Evolutionary conservation across 306 rosid species (phyloP).

Genomic region (Lagenaria siceraria): DNA sequence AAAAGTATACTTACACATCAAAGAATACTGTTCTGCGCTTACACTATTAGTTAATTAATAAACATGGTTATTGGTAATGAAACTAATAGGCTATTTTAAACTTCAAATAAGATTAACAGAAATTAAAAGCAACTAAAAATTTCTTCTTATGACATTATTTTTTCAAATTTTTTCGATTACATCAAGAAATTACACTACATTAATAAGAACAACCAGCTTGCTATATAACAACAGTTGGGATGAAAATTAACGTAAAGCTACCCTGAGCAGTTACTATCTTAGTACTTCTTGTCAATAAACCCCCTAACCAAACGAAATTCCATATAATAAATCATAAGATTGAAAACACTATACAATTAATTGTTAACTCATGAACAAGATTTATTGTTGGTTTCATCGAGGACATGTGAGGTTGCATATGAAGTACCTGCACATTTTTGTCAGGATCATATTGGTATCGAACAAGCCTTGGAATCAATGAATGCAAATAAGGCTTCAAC

Average conservation of each 20-base stretch:
- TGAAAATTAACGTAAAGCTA: not conserved
- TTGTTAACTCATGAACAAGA: not conserved
- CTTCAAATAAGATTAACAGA: not conserved
- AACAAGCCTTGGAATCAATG: slow-evolving; percentile 83
- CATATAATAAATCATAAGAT: not conserved
- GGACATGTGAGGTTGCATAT: slow-evolving; percentile 1
- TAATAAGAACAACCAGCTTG: not conserved
- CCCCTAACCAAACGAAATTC: not conserved
- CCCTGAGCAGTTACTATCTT: not conserved
- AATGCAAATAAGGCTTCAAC: slow-evolving; percentile 63
- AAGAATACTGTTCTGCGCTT: not conserved
- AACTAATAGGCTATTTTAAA: not conserved
- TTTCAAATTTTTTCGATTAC: not conserved
- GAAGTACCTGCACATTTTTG: slow-evolving; percentile 83
- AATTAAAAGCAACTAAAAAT: not conserved
- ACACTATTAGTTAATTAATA: not conserved
- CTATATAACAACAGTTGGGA: not conserved
- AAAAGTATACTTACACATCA: not conserved
- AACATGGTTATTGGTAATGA: not conserved
- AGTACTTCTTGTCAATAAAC: not conserved
- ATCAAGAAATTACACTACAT: not conserved
- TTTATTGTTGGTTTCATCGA: not conserved
- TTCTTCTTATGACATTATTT: not conserved
- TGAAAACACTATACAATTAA: not conserved
- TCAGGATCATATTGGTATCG: slow-evolving; percentile 99